Evolutionary conservation across 1,139 yeast species (phyloP), one percentile per base, ranked within the genome.

Genomic region (Hanseniaspora uvarum): DNA sequence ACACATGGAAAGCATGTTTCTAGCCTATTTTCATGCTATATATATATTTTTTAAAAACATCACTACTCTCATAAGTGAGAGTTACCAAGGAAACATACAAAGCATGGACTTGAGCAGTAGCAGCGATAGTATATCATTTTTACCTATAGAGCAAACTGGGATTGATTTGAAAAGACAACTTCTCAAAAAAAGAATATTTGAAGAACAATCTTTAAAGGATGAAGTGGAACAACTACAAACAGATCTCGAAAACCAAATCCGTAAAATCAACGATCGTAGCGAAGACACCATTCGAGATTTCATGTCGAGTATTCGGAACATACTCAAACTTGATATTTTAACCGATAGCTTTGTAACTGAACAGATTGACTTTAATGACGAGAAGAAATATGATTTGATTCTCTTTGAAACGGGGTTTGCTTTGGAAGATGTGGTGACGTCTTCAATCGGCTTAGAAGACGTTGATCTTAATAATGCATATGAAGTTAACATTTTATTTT

Each of bases 381-480:
- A 48, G 6, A 7, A 10, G 6, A 23, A 21, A 4, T 46, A 31
- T 46, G 46, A 30, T 11, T 11, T 33, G 28, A 31, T 47, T 23
- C 10, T 47, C 14, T 47, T 47, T 28, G 52, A 47, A 4, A 38
- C 44, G 8, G 26, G 3, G 0, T 39, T 30, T 30, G 24, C n/a
- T 11, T 24, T 47, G 5, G 52, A 47, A 21, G 52, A 47, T 39
- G 45, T 47, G 10, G 45, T 47, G 2, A 23, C 37, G 2, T 33
- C 52, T 4, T n/a, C 37, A 23, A 23, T 23, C 6, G 30, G 43
- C 4, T 18, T 47, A 3, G 52, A 47, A 24, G 31, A 19, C 10
- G 43, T 47, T 12, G 39, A 39, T 7, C 24, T 47, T 11, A 18
- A 18, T 2, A 23, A 26, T 7, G 34, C 45, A n/a, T 33, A 39